A percentile compares a stretch with the other conserved stretches of the same genome.
These are phyloP conservation scores for Corylus avellana DNA, from an alignment of 306 rosid species.

Conservation along the genomic window DNA sequence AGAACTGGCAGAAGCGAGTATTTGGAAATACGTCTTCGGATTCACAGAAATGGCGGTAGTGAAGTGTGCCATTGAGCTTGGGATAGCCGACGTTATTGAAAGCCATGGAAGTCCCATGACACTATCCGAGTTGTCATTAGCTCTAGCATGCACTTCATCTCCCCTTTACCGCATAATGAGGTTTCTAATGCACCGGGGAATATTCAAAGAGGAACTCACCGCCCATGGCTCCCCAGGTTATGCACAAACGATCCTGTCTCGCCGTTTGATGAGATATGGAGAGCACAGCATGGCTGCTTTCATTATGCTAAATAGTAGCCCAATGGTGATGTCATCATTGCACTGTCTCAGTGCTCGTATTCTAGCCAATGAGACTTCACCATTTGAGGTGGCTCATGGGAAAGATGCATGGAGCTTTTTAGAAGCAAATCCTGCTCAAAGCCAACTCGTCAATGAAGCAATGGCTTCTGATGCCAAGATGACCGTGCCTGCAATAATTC, in stretches of 20 bases:
- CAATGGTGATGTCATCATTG: constrained; percentile 47
- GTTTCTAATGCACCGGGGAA: constrained; percentile 42
- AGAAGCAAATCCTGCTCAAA: not conserved
- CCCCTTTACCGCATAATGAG: constrained; percentile 49
- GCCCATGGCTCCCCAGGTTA: not conserved
- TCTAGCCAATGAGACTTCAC: not conserved
- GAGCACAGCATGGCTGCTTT: constrained; percentile 33
- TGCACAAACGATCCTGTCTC: constrained; percentile 18
- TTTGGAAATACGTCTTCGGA: constrained; percentile 58
- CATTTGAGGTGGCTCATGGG: constrained; percentile 49
- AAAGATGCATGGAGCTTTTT: constrained; percentile 56
- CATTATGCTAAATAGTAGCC: constrained; percentile 33
- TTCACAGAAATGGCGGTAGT: constrained; percentile 57
- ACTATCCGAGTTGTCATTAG: constrained; percentile 43
- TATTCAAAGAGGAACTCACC: constrained; percentile 41
- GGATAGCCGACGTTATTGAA: constrained; percentile 64
- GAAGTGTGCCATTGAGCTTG: constrained; percentile 68
- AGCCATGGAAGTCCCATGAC: constrained; percentile 50
- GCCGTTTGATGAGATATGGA: constrained; percentile 4
- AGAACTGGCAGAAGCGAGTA: constrained; percentile 28
- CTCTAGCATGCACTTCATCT: constrained; percentile 39
- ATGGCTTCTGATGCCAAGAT: constrained; percentile 55
- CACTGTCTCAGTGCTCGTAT: constrained; percentile 27
- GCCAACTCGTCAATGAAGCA: no score
- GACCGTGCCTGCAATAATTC: constrained; percentile 31